phyloP scores from a whole-genome alignment of 2,329 filamentous ascomycete species.

The Xylariaceae sp. region DNA sequence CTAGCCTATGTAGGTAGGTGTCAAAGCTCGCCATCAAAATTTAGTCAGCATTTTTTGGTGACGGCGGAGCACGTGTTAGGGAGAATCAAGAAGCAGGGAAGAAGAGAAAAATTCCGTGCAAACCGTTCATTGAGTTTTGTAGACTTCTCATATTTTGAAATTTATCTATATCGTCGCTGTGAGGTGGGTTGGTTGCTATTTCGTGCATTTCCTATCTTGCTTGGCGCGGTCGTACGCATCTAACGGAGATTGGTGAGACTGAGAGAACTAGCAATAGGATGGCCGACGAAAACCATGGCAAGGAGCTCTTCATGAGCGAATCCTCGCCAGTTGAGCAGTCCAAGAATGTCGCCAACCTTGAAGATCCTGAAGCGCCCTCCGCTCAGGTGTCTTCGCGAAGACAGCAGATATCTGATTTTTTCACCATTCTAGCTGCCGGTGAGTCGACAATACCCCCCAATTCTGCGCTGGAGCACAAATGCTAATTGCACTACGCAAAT shows the following conservation, averaged over 20 bases:
- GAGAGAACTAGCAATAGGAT: too few species aligned
- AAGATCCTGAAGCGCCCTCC: constrained; percentile 6
- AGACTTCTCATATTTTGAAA: background rate
- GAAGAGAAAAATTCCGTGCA: too few species aligned
- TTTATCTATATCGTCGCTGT: background rate
- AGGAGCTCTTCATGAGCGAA: too few species aligned
- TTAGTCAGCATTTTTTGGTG: too few species aligned
- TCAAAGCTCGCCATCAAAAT: too few species aligned
- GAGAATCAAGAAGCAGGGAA: too few species aligned
- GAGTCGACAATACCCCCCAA: constrained; percentile 1
- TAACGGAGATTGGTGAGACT: too few species aligned
- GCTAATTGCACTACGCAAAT: background rate
- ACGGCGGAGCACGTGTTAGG: too few species aligned
- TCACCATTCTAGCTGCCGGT: constrained; percentile 13
- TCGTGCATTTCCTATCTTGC: too few species aligned
- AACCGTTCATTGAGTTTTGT: background rate
- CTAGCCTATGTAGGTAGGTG: too few species aligned
- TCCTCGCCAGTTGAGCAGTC: constrained; percentile 3
- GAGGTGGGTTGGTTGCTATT: background rate
- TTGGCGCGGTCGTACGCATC: too few species aligned
- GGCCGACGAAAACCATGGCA: too few species aligned
- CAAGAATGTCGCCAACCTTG: background rate
- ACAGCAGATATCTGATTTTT: constrained; percentile 9
- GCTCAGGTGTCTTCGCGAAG: constrained; percentile 4
- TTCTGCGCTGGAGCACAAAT: background rate